These are phyloP conservation scores for Solanum pennellii DNA, from an alignment of 257 asterid genomes.

Conservation along the genomic window DNA sequence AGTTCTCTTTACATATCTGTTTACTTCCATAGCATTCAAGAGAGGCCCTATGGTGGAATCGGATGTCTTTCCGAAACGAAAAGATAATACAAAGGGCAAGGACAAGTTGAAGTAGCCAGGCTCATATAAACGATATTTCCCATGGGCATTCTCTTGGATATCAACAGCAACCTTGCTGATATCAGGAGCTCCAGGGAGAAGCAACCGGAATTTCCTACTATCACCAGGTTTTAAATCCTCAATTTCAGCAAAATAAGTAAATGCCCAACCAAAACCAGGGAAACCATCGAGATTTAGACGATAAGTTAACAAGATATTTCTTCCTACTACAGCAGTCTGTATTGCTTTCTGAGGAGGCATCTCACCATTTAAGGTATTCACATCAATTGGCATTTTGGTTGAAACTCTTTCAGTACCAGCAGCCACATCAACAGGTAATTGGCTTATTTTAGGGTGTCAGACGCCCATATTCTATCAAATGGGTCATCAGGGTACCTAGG, in stretches of 20 bases:
- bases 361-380: conserved; percentile 31
- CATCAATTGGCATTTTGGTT: conserved; percentile 60
- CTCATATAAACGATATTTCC: conserved; percentile 76
- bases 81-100: conserved; percentile 75
- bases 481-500: conserved; percentile 93
- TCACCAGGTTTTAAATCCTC: conserved; percentile 57
- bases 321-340: conserved; percentile 99
- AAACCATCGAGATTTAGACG: conserved; percentile 92
- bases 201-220: conserved; percentile 62
- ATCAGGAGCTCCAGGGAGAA: conserved; percentile 62
- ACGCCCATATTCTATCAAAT: conserved; percentile 85
- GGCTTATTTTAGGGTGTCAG: conserved; percentile 71
- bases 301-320: conserved; percentile 76
- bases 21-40: conserved; percentile 89
- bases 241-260: conserved; percentile 80
- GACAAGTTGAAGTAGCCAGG: conserved; percentile 80
- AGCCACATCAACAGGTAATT: conserved; percentile 92
- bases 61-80: conserved; percentile 63
- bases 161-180: conserved; percentile 72
- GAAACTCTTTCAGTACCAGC: conserved; percentile 81
- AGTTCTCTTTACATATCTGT: conserved; percentile 56
- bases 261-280: conserved; percentile 93
- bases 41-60: conserved; percentile 89
- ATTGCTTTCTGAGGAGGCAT: conserved; percentile 85
- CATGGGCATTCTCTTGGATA: conserved; percentile 91